Evolutionary conservation across 768 basidiomycete genomes (phyloP).

Genomic region (Suillus tomentosus): DNA sequence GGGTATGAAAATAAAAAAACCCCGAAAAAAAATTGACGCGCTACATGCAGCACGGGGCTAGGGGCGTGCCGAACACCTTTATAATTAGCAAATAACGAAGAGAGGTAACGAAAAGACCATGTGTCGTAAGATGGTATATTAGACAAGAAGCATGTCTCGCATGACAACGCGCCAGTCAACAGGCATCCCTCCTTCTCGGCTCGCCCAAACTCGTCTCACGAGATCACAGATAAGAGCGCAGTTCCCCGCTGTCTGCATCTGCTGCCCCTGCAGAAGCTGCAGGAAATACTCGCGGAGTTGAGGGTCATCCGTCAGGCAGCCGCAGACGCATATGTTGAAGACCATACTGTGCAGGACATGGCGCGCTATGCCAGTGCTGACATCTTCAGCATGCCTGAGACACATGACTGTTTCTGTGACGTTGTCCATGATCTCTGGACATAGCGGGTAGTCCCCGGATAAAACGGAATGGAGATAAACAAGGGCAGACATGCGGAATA

Average conservation of each 20-base stretch:
- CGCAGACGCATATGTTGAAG: conserved; percentile 74
- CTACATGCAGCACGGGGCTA: background rate
- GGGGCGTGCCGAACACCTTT: background rate
- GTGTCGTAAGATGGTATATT: conserved; percentile 4
- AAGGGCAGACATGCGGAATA: conserved; percentile 74
- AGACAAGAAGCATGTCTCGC: conserved; percentile 63
- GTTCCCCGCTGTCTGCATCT: conserved; percentile 62
- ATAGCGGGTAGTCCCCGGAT: conserved; percentile 69
- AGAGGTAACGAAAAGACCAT: background rate
- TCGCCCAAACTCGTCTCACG: conserved; percentile 60
- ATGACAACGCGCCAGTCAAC: conserved; percentile 68
- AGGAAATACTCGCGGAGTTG: conserved; percentile 45
- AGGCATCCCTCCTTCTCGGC: conserved; percentile 37
- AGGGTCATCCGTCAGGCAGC: conserved; percentile 60
- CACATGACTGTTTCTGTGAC: conserved; percentile 56
- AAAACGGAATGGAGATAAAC: conserved; percentile 79
- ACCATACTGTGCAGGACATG: conserved; percentile 77
- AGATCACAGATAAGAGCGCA: conserved; percentile 54
- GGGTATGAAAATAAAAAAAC: background rate
- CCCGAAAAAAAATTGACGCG: background rate
- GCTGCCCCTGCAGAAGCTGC: conserved; percentile 50
- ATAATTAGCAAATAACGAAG: background rate
- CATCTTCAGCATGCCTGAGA: conserved; percentile 41
- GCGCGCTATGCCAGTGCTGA: conserved; percentile 36
- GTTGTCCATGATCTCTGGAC: conserved; percentile 58